phyloP scores from a whole-genome alignment of 441 rosid genomes.

The Erodium trifolium region DNA sequence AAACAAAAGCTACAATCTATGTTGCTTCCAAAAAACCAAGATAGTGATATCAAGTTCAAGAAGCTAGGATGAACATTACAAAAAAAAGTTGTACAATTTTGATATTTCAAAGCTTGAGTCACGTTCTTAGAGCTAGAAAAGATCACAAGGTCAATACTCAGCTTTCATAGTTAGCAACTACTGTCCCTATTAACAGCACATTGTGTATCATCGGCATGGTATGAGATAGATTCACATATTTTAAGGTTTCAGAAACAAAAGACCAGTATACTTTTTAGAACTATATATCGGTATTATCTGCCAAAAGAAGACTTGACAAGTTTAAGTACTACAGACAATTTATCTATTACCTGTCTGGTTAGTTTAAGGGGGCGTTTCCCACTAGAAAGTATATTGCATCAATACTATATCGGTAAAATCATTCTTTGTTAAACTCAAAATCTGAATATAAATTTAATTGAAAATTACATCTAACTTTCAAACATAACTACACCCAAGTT shows the following conservation, averaged over 20 bases:
- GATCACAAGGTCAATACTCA: background rate
- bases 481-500: no score
- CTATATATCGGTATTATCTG: background rate
- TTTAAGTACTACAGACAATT: background rate
- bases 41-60: background rate
- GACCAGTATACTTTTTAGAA: background rate
- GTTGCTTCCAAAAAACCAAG: no score
- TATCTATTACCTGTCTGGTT: background rate
- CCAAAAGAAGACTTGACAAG: background rate
- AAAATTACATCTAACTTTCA: no score
- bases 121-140: background rate
- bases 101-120: background rate
- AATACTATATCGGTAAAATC: background rate
- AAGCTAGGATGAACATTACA: background rate
- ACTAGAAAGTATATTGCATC: background rate
- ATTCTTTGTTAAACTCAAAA: no score
- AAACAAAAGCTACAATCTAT: no score
- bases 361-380: background rate
- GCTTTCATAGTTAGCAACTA: background rate
- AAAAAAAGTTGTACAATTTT: no score
- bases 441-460: no score
- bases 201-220: background rate
- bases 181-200: background rate
- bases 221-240: slow-evolving; percentile 1
- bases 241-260: background rate